A percentile compares a stretch with the other conserved stretches of the same genome.
These are phyloP conservation scores for Candida suzukii DNA, from an alignment of 805 yeast species.

Conservation along the genomic window DNA sequence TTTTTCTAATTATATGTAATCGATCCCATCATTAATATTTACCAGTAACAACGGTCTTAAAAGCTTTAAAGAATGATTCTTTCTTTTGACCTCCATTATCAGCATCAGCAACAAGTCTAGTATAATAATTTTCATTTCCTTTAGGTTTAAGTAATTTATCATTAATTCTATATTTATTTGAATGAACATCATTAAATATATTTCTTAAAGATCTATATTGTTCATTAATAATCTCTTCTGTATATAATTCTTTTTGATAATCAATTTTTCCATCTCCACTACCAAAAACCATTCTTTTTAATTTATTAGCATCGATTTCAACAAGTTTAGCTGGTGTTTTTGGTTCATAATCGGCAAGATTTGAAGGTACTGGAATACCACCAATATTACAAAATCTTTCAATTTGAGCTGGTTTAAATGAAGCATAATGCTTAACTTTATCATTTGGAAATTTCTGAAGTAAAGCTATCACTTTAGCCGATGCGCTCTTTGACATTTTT, in stretches of 20 bases:
- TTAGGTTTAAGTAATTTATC: slow-evolving; percentile 69
- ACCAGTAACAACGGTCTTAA: slow-evolving; percentile 73
- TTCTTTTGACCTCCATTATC: slow-evolving; percentile 53
- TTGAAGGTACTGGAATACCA: slow-evolving; percentile 30
- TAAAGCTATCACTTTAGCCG: slow-evolving; percentile 48
- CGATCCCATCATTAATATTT: slow-evolving; percentile 29
- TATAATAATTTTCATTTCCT: slow-evolving; percentile 78
- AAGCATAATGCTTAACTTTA: slow-evolving; percentile 57
- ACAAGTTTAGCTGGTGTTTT: slow-evolving; percentile 30
- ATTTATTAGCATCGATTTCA: slow-evolving; percentile 25
- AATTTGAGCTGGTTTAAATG: slow-evolving; percentile 63
- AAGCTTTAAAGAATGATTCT: slow-evolving; percentile 58
- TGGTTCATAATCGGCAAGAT: slow-evolving; percentile 11
- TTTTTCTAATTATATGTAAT: background rate
- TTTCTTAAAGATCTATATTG: slow-evolving; percentile 55
- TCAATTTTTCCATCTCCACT: slow-evolving; percentile 29
- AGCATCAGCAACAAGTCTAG: slow-evolving; percentile 61
- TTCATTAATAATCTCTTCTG: slow-evolving; percentile 37
- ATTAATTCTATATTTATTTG: slow-evolving; percentile 54
- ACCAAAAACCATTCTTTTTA: slow-evolving; percentile 31
- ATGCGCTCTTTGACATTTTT: slow-evolving; percentile 14
- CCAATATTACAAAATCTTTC: slow-evolving; percentile 48
- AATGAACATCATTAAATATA: slow-evolving; percentile 54
- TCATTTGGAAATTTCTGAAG: slow-evolving; percentile 64
- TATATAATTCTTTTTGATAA: slow-evolving; percentile 42